phyloP scores from a whole-genome alignment of 768 basidiomycete genomes.

The Ramaria rubella region DNA sequence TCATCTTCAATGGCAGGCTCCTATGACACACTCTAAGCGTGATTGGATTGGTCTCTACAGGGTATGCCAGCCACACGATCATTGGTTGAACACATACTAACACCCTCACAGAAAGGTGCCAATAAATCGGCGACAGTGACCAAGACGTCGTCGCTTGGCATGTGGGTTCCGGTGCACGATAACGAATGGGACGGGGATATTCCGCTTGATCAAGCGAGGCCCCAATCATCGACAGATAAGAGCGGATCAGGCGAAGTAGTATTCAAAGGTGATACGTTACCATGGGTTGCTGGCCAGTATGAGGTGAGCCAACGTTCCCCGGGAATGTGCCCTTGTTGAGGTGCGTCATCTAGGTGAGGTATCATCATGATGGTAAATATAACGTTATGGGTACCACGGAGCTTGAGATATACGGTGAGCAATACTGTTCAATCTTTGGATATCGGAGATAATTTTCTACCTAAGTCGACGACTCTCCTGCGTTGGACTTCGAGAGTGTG shows the following conservation, averaged over 20 bases:
- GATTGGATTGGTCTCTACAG: slow-evolving; percentile 97
- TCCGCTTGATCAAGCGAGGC: slow-evolving; percentile 40
- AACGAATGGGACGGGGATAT: slow-evolving; percentile 92
- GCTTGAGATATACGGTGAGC: slow-evolving; percentile 82
- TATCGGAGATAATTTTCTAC: slow-evolving; percentile 8
- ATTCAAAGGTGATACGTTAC: slow-evolving; percentile 74
- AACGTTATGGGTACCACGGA: slow-evolving; percentile 86
- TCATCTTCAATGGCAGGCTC: slow-evolving; percentile 79
- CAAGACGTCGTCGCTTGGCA: slow-evolving; percentile 74
- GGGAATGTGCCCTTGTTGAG: neutral
- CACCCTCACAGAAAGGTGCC: slow-evolving; percentile 60
- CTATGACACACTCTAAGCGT: slow-evolving; percentile 74
- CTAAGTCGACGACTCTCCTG: slow-evolving; percentile 62
- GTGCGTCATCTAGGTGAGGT: slow-evolving; percentile 50
- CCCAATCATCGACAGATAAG: slow-evolving; percentile 27
- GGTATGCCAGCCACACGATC: slow-evolving; percentile 37
- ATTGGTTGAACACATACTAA: neutral
- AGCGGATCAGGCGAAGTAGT: slow-evolving; percentile 49
- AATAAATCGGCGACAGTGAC: slow-evolving; percentile 82
- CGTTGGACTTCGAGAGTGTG: slow-evolving; percentile 58
- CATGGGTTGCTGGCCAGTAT: slow-evolving; percentile 82
- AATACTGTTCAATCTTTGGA: neutral
- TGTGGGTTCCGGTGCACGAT: slow-evolving; percentile 88
- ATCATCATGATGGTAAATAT: slow-evolving; percentile 96
- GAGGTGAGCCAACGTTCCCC: slow-evolving; percentile 46